A percentile compares a stretch with the other conserved stretches of the same genome.
Conservation (phyloP, 108 stramenopile species). For the Fistulifera pelliculosa region DNA sequence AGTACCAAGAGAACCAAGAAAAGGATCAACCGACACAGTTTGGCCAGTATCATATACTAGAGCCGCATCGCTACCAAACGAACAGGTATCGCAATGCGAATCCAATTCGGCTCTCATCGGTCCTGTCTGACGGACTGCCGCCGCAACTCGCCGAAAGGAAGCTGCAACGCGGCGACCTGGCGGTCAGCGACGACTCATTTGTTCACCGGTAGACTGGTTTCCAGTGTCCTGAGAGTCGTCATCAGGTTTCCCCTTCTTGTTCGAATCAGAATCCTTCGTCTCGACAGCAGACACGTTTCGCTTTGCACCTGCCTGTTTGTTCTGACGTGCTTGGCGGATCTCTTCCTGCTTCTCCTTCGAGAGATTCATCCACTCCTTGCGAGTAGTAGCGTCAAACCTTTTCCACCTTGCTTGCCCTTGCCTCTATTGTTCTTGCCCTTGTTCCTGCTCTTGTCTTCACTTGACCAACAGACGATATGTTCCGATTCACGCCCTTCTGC, state of each 20-base stretch:
- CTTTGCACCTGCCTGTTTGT: too few relatives aligned
- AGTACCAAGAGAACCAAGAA: neutral
- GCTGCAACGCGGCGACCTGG: too few relatives aligned
- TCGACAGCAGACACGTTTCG: too few relatives aligned
- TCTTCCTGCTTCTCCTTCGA: too few relatives aligned
- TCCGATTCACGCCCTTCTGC: neutral
- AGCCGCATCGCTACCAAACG: conserved; percentile 10
- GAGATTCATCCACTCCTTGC: too few relatives aligned
- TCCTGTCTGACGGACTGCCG: neutral
- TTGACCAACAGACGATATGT: neutral
- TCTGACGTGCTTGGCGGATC: too few relatives aligned
- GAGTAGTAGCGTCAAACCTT: too few relatives aligned
- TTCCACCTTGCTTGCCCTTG: too few relatives aligned
- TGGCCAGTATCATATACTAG: conserved; percentile 1
- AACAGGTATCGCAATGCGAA: conserved; percentile 25
- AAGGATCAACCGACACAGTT: conserved; percentile 12
- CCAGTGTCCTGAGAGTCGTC: neutral
- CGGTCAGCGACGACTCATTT: neutral
- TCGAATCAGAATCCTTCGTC: too few relatives aligned
- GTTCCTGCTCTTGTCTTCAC: neutral
- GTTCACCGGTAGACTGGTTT: neutral
- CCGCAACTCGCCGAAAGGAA: neutral
- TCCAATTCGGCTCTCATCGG: conserved; percentile 10
- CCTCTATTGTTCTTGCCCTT: too few relatives aligned
- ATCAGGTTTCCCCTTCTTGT: neutral